Conservation (phyloP, 768 basidiomycete species). For the Cyclocybe aegerita region DNA sequence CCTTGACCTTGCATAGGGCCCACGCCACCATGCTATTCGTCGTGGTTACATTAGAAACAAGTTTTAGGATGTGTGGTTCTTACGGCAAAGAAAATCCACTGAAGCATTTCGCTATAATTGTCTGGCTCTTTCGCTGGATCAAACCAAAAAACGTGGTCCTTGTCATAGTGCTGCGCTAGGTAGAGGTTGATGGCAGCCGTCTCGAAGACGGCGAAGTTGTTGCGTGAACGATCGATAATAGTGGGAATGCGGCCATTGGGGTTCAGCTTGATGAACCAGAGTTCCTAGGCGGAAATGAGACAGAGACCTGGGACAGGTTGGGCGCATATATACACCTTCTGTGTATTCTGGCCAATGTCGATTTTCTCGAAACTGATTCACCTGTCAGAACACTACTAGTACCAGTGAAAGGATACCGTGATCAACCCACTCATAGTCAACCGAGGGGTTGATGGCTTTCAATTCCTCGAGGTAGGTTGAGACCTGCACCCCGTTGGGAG, state of each 20-base stretch:
- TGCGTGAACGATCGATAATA: slow-evolving; percentile 58
- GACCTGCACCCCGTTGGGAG: slow-evolving; percentile 57
- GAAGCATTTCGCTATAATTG: slow-evolving; percentile 69
- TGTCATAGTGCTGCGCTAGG: slow-evolving; percentile 79
- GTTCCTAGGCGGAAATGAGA: slow-evolving; percentile 33
- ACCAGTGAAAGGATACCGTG: neutral
- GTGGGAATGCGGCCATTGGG: slow-evolving; percentile 75
- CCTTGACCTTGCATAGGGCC: slow-evolving; percentile 88
- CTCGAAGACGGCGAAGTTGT: slow-evolving; percentile 72
- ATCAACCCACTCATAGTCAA: slow-evolving; percentile 49
- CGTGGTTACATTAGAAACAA: neutral
- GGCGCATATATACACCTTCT: slow-evolving; percentile 51
- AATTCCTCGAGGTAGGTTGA: slow-evolving; percentile 66
- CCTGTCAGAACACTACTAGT: neutral
- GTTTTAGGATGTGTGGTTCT: slow-evolving; percentile 1
- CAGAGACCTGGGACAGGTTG: neutral
- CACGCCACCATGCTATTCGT: slow-evolving; percentile 67
- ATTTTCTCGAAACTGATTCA: slow-evolving; percentile 47
- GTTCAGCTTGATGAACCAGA: slow-evolving; percentile 75
- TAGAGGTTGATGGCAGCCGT: slow-evolving; percentile 83
- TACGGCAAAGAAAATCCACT: slow-evolving; percentile 88
- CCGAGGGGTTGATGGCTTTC: slow-evolving; percentile 45
- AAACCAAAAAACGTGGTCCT: slow-evolving; percentile 68
- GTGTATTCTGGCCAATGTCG: slow-evolving; percentile 60
- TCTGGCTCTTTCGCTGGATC: slow-evolving; percentile 50